Conservation (phyloP, 176 grass and related monocot genomes). For the Zoysia japonica region DNA sequence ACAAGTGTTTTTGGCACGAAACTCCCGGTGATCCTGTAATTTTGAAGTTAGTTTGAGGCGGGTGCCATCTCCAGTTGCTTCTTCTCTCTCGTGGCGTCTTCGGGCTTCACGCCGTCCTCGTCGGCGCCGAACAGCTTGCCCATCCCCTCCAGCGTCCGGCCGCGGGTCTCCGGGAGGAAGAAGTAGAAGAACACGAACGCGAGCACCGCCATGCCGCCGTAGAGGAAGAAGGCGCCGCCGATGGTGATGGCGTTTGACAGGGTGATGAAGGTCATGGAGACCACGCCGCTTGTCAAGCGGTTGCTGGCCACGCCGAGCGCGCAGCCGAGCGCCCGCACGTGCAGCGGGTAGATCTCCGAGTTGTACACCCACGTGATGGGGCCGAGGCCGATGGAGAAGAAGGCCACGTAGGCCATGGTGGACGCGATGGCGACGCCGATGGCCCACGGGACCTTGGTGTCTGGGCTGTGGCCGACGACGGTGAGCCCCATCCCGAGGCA, state of each 20-base stretch:
- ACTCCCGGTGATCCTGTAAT: constrained; percentile 13
- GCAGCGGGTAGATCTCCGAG: constrained; percentile 79
- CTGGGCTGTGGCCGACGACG: constrained; percentile 34
- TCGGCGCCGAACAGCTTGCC: constrained; percentile 55
- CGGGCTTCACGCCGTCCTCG: not conserved
- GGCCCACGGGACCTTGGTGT: constrained; percentile 52
- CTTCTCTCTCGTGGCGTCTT: constrained; percentile 33
- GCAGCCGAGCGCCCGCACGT: constrained; percentile 65
- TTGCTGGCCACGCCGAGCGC: constrained; percentile 62
- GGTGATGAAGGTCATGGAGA: constrained; percentile 88
- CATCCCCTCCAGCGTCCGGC: constrained; percentile 67
- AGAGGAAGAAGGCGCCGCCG: constrained; percentile 83
- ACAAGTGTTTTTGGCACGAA: not conserved
- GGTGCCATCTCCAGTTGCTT: constrained; percentile 53
- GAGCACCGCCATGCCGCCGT: constrained; percentile 50
- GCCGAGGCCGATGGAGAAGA: constrained; percentile 85
- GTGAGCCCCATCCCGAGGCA: constrained; percentile 60
- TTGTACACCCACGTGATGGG: constrained; percentile 85
- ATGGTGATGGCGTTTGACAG: constrained; percentile 73
- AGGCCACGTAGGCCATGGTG: constrained; percentile 64
- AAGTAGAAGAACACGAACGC: constrained; percentile 70
- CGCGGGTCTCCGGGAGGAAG: constrained; percentile 75
- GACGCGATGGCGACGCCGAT: constrained; percentile 62
- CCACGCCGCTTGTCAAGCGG: constrained; percentile 68
- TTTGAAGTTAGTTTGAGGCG: constrained; percentile 31